phyloP scores from a whole-genome alignment of 257 asterid species.

The Salvia splendens region DNA sequence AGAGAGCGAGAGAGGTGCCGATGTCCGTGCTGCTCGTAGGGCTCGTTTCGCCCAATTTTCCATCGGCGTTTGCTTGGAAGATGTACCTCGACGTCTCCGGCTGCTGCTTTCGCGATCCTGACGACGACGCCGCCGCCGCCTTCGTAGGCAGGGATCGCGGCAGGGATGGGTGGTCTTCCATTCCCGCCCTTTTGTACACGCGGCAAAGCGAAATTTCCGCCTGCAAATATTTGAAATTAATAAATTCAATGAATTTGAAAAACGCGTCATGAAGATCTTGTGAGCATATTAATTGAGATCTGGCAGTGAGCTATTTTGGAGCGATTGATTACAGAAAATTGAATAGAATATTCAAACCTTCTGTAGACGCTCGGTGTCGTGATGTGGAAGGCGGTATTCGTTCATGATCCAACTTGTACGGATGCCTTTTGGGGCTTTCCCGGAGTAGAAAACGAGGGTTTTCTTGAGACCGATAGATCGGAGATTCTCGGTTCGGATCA shows the following conservation, averaged over 20 bases:
- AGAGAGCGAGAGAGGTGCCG: conserved; percentile 51
- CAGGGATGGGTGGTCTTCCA: conserved; percentile 82
- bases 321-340: too few species aligned
- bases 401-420: conserved; percentile 97
- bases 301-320: conserved; percentile 28
- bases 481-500: conserved; percentile 68
- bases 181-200: conserved; percentile 88
- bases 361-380: conserved; percentile 79
- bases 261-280: conserved; percentile 24
- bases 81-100: conserved; percentile 18
- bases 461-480: conserved; percentile 86
- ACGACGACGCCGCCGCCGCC: conserved; percentile 35
- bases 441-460: conserved; percentile 97
- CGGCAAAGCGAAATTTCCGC: conserved; percentile 95
- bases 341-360: conserved; percentile 43
- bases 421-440: conserved; percentile 96
- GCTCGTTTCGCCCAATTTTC: conserved; percentile 52
- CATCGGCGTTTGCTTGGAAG: conserved; percentile 33
- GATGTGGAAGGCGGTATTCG: conserved; percentile 85
- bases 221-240: conserved; percentile 37
- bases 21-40: conserved; percentile 54
- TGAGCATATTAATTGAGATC: conserved; percentile 25
- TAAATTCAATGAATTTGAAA: conserved; percentile 13
- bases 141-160: conserved; percentile 63
- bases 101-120: conserved; percentile 35